phyloP scores from a whole-genome alignment of 164 flowering plant species.

The Dillenia suffruticosa region DNA sequence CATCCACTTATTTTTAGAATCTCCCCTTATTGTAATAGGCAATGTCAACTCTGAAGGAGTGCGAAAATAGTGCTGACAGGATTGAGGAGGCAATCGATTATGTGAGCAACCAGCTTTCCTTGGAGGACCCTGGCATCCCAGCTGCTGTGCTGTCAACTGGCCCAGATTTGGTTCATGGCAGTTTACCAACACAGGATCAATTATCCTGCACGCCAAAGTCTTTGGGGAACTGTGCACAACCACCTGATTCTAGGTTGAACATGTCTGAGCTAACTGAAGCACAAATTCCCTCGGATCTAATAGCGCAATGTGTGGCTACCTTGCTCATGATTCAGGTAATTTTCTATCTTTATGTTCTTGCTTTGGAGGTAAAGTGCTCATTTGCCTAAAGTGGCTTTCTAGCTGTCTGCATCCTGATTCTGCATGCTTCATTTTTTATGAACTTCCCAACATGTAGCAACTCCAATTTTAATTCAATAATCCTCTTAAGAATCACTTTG shows the following conservation, averaged over 20 bases:
- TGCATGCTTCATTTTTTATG: too few species aligned
- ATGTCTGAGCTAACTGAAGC: constrained; percentile 21
- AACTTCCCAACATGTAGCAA: too few species aligned
- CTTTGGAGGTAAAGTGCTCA: too few species aligned
- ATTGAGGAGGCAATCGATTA: constrained; percentile 51
- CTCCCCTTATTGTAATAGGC: constrained; percentile 26
- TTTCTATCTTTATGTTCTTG: not conserved
- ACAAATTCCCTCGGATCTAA: constrained; percentile 43
- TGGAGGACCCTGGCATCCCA: constrained; percentile 25
- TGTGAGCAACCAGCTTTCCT: constrained; percentile 20
- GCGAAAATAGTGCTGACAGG: constrained; percentile 30
- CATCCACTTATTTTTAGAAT: not conserved
- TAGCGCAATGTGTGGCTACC: constrained; percentile 52
- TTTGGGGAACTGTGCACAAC: constrained; percentile 8
- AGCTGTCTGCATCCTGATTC: too few species aligned
- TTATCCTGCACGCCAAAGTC: constrained; percentile 17
- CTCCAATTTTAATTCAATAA: too few species aligned
- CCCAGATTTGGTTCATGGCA: constrained; percentile 14
- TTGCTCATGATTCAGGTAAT: constrained; percentile 70
- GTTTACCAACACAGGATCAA: constrained; percentile 20
- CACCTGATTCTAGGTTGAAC: constrained; percentile 17
- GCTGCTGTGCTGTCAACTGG: constrained; percentile 17
- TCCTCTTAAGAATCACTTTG: too few species aligned
- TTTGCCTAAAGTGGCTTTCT: too few species aligned
- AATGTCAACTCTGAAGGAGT: constrained; percentile 33